These are phyloP conservation scores for Paradendryphiella salina DNA, from an alignment of 2,329 filamentous ascomycete species.

Conservation along the genomic window DNA sequence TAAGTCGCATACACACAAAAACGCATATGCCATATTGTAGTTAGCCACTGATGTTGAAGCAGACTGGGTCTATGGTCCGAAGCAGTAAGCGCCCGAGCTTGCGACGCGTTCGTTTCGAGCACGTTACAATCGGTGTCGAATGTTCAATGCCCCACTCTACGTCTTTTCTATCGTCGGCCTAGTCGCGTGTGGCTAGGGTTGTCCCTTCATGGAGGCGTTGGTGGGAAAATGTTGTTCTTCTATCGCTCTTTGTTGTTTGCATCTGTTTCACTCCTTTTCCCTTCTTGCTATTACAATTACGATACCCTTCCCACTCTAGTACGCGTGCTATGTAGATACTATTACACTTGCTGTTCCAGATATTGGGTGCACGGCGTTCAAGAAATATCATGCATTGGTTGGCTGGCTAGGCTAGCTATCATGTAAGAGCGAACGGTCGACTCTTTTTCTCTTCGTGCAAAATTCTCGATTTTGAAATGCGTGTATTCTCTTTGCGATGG, in stretches of 20 bases:
- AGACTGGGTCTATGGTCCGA: slow-evolving; percentile 52
- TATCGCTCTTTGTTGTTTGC: not conserved
- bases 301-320: slow-evolving; percentile 18
- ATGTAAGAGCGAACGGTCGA: too few species aligned
- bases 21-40: not conserved
- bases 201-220: not conserved
- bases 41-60: slow-evolving; percentile 7
- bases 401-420: too few species aligned
- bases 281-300: slow-evolving; percentile 5
- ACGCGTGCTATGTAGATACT: not conserved
- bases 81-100: slow-evolving; percentile 24
- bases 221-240: not conserved
- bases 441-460: not conserved
- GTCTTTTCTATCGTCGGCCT: not conserved
- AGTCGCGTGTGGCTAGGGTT: slow-evolving; percentile 7
- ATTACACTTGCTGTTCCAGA: not conserved
- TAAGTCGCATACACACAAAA: slow-evolving; percentile 15
- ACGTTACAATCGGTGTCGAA: slow-evolving; percentile 8
- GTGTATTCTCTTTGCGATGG: too few species aligned
- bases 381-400: not conserved
- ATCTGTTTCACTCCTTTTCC: slow-evolving; percentile 5
- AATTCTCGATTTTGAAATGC: too few species aligned
- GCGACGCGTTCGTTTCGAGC: slow-evolving; percentile 13
- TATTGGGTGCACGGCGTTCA: slow-evolving; percentile 5
- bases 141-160: not conserved